These are phyloP conservation scores for Trichoderma sp. DNA, from an alignment of 2,329 filamentous ascomycete species.

Conservation along the genomic window DNA sequence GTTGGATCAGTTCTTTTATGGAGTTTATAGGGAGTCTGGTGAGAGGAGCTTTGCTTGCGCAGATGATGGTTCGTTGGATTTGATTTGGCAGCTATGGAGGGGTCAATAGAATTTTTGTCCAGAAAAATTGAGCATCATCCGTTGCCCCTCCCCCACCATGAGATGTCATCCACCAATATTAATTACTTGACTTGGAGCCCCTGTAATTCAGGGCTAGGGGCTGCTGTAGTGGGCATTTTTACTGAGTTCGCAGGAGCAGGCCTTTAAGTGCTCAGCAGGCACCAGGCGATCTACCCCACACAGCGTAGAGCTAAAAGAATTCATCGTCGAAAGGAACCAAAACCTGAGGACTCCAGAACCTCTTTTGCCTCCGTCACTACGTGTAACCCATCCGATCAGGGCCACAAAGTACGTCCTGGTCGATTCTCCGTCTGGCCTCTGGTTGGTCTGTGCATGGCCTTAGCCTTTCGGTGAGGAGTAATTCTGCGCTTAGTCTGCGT, in stretches of 20 bases:
- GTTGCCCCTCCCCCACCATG: constrained; percentile 10
- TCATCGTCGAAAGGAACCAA: neutral
- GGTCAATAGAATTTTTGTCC: neutral
- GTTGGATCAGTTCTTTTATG: neutral
- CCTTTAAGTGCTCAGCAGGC: neutral
- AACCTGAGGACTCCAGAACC: neutral
- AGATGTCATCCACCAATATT: neutral
- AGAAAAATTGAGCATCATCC: neutral
- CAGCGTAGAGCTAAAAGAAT: neutral
- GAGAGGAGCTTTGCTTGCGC: neutral
- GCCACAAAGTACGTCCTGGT: neutral
- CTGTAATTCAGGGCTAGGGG: neutral
- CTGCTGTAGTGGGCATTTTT: neutral
- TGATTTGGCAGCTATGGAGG: neutral
- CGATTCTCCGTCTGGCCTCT: neutral
- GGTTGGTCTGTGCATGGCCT: neutral
- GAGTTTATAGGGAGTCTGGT: neutral
- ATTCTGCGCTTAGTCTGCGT: neutral
- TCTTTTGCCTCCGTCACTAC: neutral
- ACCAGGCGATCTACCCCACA: neutral
- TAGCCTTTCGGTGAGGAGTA: constrained; percentile 17
- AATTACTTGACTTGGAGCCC: neutral
- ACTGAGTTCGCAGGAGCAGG: neutral
- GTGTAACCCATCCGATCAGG: neutral
- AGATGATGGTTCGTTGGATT: neutral